phyloP scores from a whole-genome alignment of 768 basidiomycete species.

The Kwoniella heveanensis region DNA sequence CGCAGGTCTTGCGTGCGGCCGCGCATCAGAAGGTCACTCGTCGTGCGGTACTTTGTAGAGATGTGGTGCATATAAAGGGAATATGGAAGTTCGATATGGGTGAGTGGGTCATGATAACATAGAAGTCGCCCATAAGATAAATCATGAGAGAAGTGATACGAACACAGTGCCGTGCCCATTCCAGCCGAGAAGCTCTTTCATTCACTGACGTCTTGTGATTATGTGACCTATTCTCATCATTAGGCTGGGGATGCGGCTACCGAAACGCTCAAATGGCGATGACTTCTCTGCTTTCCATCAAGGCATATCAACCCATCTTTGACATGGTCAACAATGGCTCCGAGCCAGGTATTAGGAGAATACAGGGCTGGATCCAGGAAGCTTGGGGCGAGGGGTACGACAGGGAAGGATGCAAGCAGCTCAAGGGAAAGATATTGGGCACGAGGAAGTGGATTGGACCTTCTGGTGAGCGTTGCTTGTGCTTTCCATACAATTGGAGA shows the following conservation, averaged over 20 bases:
- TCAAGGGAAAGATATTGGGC: constrained; percentile 62
- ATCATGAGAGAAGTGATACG: no score
- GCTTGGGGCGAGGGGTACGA: constrained; percentile 84
- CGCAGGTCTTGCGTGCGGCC: constrained; percentile 19
- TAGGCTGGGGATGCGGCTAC: constrained; percentile 55
- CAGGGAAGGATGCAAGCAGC: constrained; percentile 65
- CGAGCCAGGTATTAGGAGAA: constrained; percentile 68
- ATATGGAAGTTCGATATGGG: constrained; percentile 47
- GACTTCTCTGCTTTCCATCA: constrained; percentile 33
- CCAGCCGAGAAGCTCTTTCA: no score
- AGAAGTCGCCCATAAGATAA: no score
- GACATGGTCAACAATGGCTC: constrained; percentile 53
- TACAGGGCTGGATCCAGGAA: constrained; percentile 77
- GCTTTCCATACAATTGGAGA: no score
- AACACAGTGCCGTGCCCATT: no score
- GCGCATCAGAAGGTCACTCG: constrained; percentile 33
- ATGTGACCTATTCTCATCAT: no score
- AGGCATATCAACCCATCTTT: constrained; percentile 37
- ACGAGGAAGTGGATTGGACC: constrained; percentile 81
- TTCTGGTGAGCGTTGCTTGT: constrained; percentile 60
- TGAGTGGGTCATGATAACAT: no score
- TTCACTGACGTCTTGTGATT: no score
- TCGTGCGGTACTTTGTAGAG: constrained; percentile 43
- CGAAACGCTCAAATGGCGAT: constrained; percentile 58
- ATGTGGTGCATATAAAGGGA: constrained; percentile 44